Conservation (phyloP, 116 monocot genomes). For the Dioscorea cayenensis region DNA sequence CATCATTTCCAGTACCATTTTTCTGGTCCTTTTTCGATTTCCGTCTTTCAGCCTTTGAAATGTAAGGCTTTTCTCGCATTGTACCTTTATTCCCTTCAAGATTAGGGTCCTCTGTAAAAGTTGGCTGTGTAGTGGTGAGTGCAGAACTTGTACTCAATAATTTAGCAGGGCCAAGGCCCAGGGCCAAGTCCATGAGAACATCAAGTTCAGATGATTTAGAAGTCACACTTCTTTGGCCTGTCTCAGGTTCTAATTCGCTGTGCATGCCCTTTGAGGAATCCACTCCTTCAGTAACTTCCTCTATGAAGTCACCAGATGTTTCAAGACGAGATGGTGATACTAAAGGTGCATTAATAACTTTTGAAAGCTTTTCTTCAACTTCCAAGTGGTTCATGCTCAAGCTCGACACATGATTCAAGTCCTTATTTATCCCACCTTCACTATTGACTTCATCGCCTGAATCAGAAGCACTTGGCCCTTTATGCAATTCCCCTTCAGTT, state of each 20-base stretch:
- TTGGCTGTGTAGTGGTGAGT: constrained; percentile 15
- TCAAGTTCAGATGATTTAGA: constrained; percentile 73
- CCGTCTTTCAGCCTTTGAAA: constrained; percentile 87
- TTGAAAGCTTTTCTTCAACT: constrained; percentile 1
- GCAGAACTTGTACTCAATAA: constrained; percentile 23
- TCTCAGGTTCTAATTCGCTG: constrained; percentile 1
- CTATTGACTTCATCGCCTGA: constrained; percentile 4
- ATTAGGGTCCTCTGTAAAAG: constrained; percentile 12
- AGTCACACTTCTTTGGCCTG: constrained; percentile 24
- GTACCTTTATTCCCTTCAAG: constrained; percentile 30
- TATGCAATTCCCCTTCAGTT: constrained; percentile 27
- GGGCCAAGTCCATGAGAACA: constrained; percentile 76
- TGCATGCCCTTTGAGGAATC: neutral
- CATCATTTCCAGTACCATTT: constrained; percentile 13
- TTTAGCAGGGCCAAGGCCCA: constrained; percentile 74
- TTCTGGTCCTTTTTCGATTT: constrained; percentile 74
- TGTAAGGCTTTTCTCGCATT: constrained; percentile 69
- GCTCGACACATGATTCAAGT: constrained; percentile 11
- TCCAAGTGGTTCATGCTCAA: constrained; percentile 3
- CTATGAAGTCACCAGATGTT: constrained; percentile 8
- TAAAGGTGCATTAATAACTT: neutral
- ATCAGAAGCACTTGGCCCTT: constrained; percentile 35
- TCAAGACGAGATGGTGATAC: neutral
- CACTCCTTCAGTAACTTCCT: constrained; percentile 7
- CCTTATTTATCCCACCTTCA: constrained; percentile 12